Evolutionary conservation across 2,329 filamentous ascomycete species (phyloP), one percentile per base, ranked within the genome.

Genomic region (Diaporthe citrichinensis): DNA sequence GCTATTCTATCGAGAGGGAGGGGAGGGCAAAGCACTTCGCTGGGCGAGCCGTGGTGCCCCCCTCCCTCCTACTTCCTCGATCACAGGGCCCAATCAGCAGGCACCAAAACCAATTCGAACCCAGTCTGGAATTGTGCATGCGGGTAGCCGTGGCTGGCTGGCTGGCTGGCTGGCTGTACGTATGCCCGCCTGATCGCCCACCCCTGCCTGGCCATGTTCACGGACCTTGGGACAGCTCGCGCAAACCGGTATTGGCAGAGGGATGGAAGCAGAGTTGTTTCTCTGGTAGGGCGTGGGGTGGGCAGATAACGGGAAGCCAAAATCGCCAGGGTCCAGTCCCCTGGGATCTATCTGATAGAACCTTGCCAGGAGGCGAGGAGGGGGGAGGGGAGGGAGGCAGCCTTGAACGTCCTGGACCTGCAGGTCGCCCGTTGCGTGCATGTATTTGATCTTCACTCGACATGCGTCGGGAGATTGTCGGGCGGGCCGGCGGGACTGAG

Each of bases 71-170:
- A 9, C 44, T n/a, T n/a, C 20, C 28, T 10, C 23, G 10, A 9
- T 20, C 28, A 10, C 1, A n/a, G 31, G 28, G 25, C 12, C 72
- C 53, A 74, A 74, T 71, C 39, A 44, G 55, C 14, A 53, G 17
- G 28, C 53, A n/a, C 62, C 23, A 25, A 53, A 17, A 17, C 68
- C n/a, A 23, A 39, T 44, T 31, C 31, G 17, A 58, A 58, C n/a
- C 31, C 17, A 46, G 6, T 31, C 67, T 68, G 55, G 55, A 34
- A 39, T 59, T 41, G 57, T 76, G 74, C 71, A 74, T 68, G 71
- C 51, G 61, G 62, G 46, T 41, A 36, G 44, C 36, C 51, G 61
- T 62, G 71, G 71, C 69, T 51, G n/a, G 51, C 71, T 61, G 71
- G 71, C 69, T 51, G n/a, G 51, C 71, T 61, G n/a, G 51, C 53